These are phyloP conservation scores for Proliferodiscus dingleyae DNA, from an alignment of 2,329 filamentous ascomycete species.

Conservation along the genomic window DNA sequence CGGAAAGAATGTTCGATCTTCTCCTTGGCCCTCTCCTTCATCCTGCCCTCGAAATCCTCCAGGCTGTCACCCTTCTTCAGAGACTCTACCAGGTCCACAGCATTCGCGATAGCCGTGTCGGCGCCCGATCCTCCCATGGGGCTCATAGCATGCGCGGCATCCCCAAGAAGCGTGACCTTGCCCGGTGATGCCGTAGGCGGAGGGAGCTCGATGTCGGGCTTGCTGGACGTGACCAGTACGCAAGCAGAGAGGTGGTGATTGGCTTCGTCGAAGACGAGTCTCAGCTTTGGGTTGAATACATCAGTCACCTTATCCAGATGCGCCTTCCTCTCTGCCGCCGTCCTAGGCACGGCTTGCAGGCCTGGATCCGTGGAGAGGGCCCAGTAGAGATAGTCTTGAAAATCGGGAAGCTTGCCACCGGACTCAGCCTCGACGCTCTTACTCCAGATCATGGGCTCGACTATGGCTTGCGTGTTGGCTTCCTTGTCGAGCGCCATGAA, in stretches of 20 bases:
- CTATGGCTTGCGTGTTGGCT: conserved; percentile 4
- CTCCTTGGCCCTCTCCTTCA: not conserved
- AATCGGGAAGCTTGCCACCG: not conserved
- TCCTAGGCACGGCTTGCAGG: not conserved
- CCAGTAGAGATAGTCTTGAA: conserved; percentile 4
- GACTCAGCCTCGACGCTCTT: not conserved
- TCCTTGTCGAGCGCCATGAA: conserved; percentile 7
- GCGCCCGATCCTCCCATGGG: not conserved
- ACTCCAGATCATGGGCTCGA: conserved; percentile 4
- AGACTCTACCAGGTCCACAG: not conserved
- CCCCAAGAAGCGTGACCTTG: conserved; percentile 1
- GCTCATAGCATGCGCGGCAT: conserved; percentile 1
- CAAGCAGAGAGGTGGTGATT: conserved; percentile 3
- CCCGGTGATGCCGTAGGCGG: not conserved
- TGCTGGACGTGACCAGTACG: conserved; percentile 2
- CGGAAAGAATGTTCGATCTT: conserved; percentile 1
- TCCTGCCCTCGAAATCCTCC: not conserved
- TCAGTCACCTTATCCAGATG: not conserved
- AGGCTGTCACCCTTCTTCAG: not conserved
- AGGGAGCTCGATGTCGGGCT: not conserved
- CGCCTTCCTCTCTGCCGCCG: not conserved
- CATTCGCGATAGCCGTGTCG: not conserved
- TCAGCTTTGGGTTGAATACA: not conserved
- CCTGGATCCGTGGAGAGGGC: not conserved
- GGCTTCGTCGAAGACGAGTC: conserved; percentile 2